Base-by-base conservation (phyloP, 1,284 basidiomycete genomes). In the Ustilago xerochloae region DNA sequence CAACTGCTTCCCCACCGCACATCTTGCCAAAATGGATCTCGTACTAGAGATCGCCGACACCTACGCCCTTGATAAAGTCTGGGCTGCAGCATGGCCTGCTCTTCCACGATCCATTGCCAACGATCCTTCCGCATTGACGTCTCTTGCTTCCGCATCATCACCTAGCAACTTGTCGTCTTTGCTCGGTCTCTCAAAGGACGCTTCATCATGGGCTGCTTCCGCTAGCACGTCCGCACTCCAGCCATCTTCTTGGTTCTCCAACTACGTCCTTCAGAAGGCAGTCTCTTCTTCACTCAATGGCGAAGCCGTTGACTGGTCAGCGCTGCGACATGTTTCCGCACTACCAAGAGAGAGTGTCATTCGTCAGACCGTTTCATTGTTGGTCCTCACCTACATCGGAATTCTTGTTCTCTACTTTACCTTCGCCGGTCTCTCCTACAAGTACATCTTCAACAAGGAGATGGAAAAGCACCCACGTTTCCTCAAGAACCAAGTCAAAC, bases 391-490 rank as follows among this genome's bases (percentile, higher is more conserved):
- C 8, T 87, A 93, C 65, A 79, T 93, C 64, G 94, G 93, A 69
- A 93, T 86, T 50, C 28, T 86, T 16, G 22, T 85, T 36, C 81
- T 86, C 32, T 86, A 99, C 86, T 96, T 97, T 86, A 61, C 90
- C 41, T 92, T 97, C 81, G 94, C 94, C 45, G 55, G 63, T 18
- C 59, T 81, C 83, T 94, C 93, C 4, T 99, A 94, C 86, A 87
- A 86, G 59, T 91, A 88, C 85, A 89, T 99, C 66, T 99, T 97
- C 89, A 95, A 99, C 86, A 91, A 94, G 80, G 90, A 95, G 24
- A 93, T 99, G 90, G 94, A 94, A 90, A 89, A 89, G 50, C 96
- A 99, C 86, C 97, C 96, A 0, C 89, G 91, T 30, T 99, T 95
- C 87, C 88, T 97, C 55, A 92, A 93, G 82, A 89, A 93, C 81